phyloP scores from a whole-genome alignment of 768 basidiomycete species.

The Filobasidium wieringae region DNA sequence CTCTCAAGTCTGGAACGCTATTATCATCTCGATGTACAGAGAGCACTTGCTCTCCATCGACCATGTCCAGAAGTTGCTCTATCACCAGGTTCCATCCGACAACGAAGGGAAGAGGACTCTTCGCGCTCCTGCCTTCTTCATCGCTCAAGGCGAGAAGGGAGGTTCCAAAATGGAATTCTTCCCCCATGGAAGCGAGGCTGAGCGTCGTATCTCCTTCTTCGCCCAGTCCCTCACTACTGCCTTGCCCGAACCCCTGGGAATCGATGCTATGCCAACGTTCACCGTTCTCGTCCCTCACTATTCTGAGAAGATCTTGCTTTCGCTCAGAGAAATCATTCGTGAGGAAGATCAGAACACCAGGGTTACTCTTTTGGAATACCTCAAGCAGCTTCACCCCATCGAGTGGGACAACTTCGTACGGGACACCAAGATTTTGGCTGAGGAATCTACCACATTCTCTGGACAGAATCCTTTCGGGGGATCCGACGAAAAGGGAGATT shows the following conservation, averaged over 20 bases:
- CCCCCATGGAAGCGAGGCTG: slow-evolving; percentile 86
- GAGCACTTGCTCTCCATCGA: slow-evolving; percentile 98
- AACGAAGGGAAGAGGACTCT: slow-evolving; percentile 83
- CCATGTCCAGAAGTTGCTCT: slow-evolving; percentile 93
- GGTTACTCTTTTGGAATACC: slow-evolving; percentile 91
- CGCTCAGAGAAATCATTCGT: slow-evolving; percentile 93
- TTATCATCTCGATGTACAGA: slow-evolving; percentile 99
- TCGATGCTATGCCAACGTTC: slow-evolving; percentile 99
- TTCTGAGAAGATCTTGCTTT: slow-evolving; percentile 95
- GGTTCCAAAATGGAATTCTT: slow-evolving; percentile 73
- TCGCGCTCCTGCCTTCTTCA: slow-evolving; percentile 94
- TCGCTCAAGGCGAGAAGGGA: slow-evolving; percentile 80
- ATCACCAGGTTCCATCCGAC: slow-evolving; percentile 87
- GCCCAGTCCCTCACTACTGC: slow-evolving; percentile 94
- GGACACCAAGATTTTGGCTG: slow-evolving; percentile 97
- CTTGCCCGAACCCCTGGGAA: slow-evolving; percentile 82
- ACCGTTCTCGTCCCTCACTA: slow-evolving; percentile 97
- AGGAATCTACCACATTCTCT: slow-evolving; percentile 70
- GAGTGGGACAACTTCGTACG: slow-evolving; percentile 99
- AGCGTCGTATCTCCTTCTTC: slow-evolving; percentile 96
- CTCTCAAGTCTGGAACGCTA: slow-evolving; percentile 98
- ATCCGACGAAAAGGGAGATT: slow-evolving; percentile 58
- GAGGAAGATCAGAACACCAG: slow-evolving; percentile 96
- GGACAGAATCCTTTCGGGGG: slow-evolving; percentile 55
- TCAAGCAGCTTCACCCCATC: slow-evolving; percentile 93